Base-by-base conservation (phyloP, 2,329 filamentous ascomycete species). In the Diplodia intermedia region DNA sequence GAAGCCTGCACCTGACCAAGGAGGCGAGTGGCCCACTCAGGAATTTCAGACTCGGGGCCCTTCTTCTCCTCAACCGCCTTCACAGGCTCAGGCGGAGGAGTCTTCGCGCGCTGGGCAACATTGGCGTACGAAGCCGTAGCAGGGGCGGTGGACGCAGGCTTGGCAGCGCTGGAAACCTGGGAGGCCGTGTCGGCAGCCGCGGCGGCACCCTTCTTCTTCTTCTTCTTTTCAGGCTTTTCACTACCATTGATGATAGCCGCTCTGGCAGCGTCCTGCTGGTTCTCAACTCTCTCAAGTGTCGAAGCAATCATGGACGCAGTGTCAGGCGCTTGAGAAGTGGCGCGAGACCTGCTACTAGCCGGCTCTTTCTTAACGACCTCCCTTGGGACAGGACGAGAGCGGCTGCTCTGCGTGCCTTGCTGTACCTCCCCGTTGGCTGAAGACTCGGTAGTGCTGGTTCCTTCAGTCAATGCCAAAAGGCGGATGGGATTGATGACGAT, bases 401-500 rank as follows among this genome's bases (percentile, higher is more conserved):
- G 75, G 33, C 54, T 52, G 52, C 33, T 57, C 38, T 57, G 50
- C 12, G 26, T 47, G 52, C 53, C 54, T 26, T 65, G 26, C 14
- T 29, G 20, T 6, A 56, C 50, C 15, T 84, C 82, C 20, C 81
- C 82, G 67, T 81, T 84, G 38, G 80, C 74, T n/a, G 81, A 82
- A 49, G 77, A 77, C 67, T 72, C 80, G 76, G 70, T 83, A 72
- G 73, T 82, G 77, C 40, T 75, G 70, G 49, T 76, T n/a, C 75
- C 76, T 55, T 79, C 77, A 33, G 73, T 68, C 68, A 74, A 72
- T 54, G 75, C 73, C 6, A 77, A 74, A 40, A 75, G 73, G 66
- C 78, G 73, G 71, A 97, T 85, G 74, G 92, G 90, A 40, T 88
- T 86, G 63, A 97, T 90, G 50, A 88, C 88, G 69, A 97, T 91